These are phyloP conservation scores for Populus ilicifolia DNA, from an alignment of 345 rosid genomes.

Conservation along the genomic window DNA sequence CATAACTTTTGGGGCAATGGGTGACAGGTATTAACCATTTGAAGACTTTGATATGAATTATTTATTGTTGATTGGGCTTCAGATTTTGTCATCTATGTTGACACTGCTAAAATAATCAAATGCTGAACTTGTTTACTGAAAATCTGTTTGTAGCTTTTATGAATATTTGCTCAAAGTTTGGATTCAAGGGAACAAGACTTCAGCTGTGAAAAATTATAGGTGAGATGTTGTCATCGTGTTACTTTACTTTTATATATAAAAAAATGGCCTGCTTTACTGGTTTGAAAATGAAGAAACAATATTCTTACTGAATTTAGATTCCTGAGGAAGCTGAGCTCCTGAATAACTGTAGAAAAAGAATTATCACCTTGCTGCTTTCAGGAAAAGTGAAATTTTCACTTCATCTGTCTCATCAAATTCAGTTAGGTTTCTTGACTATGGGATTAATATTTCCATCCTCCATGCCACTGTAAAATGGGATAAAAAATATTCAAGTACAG, in stretches of 20 bases:
- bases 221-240: constrained; percentile 17
- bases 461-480: background rate
- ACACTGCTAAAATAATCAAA: background rate
- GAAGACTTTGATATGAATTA: background rate
- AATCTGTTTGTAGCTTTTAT: constrained; percentile 63
- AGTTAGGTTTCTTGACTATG: background rate
- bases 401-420: background rate
- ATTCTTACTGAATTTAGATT: background rate
- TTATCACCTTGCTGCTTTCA: background rate
- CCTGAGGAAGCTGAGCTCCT: background rate
- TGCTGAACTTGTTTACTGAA: background rate
- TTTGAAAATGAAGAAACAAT: background rate
- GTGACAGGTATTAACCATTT: constrained; percentile 70
- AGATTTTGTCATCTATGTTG: background rate
- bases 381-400: background rate
- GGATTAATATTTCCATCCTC: background rate
- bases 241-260: background rate
- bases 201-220: constrained; percentile 71
- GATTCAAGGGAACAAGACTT: constrained; percentile 94
- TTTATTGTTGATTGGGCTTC: background rate
- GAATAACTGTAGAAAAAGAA: background rate
- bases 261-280: background rate
- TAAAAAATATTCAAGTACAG: background rate
- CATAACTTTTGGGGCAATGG: constrained; percentile 98
- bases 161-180: constrained; percentile 97